Conservation (phyloP, 352 stramenopile genomes). For the Phytophthora sp. region DNA sequence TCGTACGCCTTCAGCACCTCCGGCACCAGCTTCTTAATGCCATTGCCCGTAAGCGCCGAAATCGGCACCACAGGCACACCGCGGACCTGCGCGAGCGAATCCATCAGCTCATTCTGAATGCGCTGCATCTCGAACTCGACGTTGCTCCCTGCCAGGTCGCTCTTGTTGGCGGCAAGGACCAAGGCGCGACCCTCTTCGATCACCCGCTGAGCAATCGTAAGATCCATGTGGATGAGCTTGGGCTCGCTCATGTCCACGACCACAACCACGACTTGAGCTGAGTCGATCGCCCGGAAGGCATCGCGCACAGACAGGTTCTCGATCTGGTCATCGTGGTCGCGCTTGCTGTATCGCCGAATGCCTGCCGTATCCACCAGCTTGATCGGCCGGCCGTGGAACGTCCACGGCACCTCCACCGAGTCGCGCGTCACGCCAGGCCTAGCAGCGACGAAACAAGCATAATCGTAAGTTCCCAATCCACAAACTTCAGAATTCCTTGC, state of each 20-base stretch:
- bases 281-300: slow-evolving; percentile 81
- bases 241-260: slow-evolving; percentile 85
- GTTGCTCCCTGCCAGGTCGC: slow-evolving; percentile 52
- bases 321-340: slow-evolving; percentile 84
- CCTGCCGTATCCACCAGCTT: slow-evolving; percentile 85
- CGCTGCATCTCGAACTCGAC: slow-evolving; percentile 67
- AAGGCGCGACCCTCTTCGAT: slow-evolving; percentile 81
- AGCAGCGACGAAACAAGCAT: neutral
- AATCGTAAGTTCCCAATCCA: neutral
- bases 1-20: slow-evolving; percentile 87
- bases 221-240: slow-evolving; percentile 87
- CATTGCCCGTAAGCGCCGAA: slow-evolving; percentile 74
- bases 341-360: slow-evolving; percentile 86
- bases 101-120: slow-evolving; percentile 73
- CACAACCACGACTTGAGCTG: slow-evolving; percentile 80
- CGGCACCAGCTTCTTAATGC: slow-evolving; percentile 80
- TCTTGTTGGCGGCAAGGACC: slow-evolving; percentile 84
- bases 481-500: neutral
- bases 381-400: slow-evolving; percentile 73
- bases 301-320: slow-evolving; percentile 86
- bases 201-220: slow-evolving; percentile 83
- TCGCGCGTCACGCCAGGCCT: slow-evolving; percentile 85
- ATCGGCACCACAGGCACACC: slow-evolving; percentile 83
- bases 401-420: slow-evolving; percentile 82
- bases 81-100: slow-evolving; percentile 77